phyloP scores from a whole-genome alignment of 2,329 filamentous ascomycete genomes.

The Ceratocystiopsis minuta region DNA sequence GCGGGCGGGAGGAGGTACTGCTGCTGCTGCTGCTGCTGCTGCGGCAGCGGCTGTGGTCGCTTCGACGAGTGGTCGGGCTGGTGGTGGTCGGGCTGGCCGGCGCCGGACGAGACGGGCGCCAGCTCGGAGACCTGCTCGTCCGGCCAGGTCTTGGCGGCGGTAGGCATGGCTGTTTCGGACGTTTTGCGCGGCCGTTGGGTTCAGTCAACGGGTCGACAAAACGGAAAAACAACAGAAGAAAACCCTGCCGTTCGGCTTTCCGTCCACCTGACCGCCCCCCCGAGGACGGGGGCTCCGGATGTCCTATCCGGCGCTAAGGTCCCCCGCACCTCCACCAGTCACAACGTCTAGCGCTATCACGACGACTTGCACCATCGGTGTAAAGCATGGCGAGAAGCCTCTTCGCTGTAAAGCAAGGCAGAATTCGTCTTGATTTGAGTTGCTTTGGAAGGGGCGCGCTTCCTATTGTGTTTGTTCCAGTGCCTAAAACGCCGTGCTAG shows the following conservation, averaged over 20 bases:
- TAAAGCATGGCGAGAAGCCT: too few relatives aligned
- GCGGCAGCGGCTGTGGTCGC: neutral
- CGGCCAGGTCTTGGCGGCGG: constrained; percentile 10
- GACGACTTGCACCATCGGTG: too few relatives aligned
- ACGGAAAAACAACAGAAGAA: neutral
- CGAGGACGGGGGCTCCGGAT: too few relatives aligned
- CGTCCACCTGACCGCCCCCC: too few relatives aligned
- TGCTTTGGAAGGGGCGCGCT: too few relatives aligned
- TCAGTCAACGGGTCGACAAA: neutral
- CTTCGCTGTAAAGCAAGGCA: too few relatives aligned
- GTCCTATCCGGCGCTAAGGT: too few relatives aligned
- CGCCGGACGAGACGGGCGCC: neutral
- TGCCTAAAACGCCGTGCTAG: too few relatives aligned
- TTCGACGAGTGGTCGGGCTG: neutral
- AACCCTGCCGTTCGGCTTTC: neutral
- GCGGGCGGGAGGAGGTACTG: constrained; percentile 7
- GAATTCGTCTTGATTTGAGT: too few relatives aligned
- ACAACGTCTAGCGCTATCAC: too few relatives aligned
- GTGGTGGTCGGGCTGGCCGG: neutral
- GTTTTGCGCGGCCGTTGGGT: neutral
- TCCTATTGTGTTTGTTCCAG: too few relatives aligned
- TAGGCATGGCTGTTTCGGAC: constrained; percentile 11
- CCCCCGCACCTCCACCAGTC: too few relatives aligned
- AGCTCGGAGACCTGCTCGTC: constrained; percentile 10
- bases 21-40: neutral